These are phyloP conservation scores for Conticribra guillardii DNA, from an alignment of 108 stramenopile genomes.

Conservation along the genomic window DNA sequence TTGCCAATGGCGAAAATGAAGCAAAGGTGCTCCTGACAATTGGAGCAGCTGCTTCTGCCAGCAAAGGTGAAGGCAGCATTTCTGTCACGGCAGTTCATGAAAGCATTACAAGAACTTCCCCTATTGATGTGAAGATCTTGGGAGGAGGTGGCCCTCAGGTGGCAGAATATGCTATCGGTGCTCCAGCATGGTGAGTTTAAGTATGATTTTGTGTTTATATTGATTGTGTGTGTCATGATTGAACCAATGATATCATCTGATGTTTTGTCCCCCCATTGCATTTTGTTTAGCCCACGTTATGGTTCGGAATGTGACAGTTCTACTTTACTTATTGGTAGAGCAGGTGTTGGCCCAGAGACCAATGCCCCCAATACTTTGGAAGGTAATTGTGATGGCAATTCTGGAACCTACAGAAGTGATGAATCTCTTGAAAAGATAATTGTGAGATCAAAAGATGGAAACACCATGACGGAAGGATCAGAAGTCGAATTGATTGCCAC, in stretches of 20 bases:
- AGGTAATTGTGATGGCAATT: slow-evolving; percentile 6
- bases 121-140: background rate
- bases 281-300: background rate
- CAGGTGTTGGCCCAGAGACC: background rate
- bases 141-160: background rate
- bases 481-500: slow-evolving; percentile 1
- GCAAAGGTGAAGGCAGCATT: background rate
- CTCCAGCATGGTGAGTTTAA: too few relatives aligned
- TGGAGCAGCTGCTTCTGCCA: background rate
- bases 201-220: too few relatives aligned
- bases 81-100: background rate
- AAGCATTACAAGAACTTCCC: background rate
- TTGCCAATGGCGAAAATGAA: background rate
- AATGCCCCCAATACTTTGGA: slow-evolving; percentile 13
- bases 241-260: too few relatives aligned
- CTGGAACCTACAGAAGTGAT: slow-evolving; percentile 14
- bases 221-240: too few relatives aligned
- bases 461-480: slow-evolving; percentile 12
- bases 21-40: background rate
- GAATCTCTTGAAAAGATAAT: slow-evolving; percentile 31
- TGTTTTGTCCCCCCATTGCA: too few relatives aligned
- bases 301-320: background rate
- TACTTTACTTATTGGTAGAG: background rate
- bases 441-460: background rate
- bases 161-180: background rate